These are phyloP conservation scores for Trichoderma aggressivum DNA, from an alignment of 2,329 filamentous ascomycete species.

Conservation along the genomic window DNA sequence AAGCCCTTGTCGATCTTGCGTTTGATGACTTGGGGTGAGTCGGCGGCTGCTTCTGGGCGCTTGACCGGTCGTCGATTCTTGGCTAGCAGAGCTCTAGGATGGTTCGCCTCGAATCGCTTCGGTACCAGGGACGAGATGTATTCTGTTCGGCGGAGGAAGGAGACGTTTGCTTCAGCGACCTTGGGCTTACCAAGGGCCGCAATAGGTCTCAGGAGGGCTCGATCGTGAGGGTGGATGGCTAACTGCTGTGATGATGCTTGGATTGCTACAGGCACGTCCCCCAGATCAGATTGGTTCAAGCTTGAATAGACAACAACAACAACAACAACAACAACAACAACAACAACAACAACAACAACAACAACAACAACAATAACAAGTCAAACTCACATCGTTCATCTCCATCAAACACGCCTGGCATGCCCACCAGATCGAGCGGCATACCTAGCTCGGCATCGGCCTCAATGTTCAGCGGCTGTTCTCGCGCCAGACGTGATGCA, in stretches of 20 bases:
- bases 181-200: slow-evolving; percentile 82
- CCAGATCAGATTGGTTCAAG: slow-evolving; percentile 10
- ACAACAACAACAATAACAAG: too few relatives aligned
- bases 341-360: too few relatives aligned
- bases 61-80: slow-evolving; percentile 37
- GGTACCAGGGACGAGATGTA: slow-evolving; percentile 71
- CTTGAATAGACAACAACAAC: neutral
- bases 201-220: slow-evolving; percentile 76
- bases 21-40: slow-evolving; percentile 64
- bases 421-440: slow-evolving; percentile 91
- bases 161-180: slow-evolving; percentile 72
- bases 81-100: slow-evolving; percentile 38
- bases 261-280: slow-evolving; percentile 57
- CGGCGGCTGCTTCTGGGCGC: slow-evolving; percentile 58
- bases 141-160: slow-evolving; percentile 92
- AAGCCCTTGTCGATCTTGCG: slow-evolving; percentile 65
- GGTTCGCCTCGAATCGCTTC: slow-evolving; percentile 48
- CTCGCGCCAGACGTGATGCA: slow-evolving; percentile 80
- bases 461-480: slow-evolving; percentile 94
- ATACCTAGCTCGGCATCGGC: slow-evolving; percentile 97
- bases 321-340: too few relatives aligned
- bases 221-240: slow-evolving; percentile 76
- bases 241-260: slow-evolving; percentile 71
- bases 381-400: slow-evolving; percentile 76
- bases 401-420: slow-evolving; percentile 91